Percentiles rank a stretch among this genome's conserved stretches.
Conservation (phyloP, 306 rosid genomes). For the Quercus glauca region DNA sequence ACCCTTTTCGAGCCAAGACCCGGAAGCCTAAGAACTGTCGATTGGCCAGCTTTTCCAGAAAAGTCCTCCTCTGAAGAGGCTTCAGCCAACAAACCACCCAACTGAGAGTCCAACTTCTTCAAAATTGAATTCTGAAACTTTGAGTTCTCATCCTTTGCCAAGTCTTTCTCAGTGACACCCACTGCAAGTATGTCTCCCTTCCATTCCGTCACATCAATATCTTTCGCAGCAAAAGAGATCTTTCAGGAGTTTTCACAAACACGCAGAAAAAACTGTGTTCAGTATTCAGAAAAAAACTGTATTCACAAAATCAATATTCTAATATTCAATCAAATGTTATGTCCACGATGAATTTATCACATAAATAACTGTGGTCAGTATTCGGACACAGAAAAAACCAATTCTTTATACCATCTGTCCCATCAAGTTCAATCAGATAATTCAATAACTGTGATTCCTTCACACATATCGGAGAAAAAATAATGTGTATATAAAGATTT, state of each 20-base stretch:
- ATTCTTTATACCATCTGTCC: neutral
- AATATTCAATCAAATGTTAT: neutral
- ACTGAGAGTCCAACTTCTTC: constrained; percentile 67
- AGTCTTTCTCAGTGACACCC: constrained; percentile 85
- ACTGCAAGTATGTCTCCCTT: constrained; percentile 89
- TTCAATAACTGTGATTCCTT: neutral
- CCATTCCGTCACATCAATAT: constrained; percentile 77
- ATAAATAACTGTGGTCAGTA: neutral
- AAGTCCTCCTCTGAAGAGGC: constrained; percentile 94
- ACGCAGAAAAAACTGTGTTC: constrained; percentile 11
- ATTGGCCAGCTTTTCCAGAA: constrained; percentile 83
- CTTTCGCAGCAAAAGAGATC: constrained; percentile 72
- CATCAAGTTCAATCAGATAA: neutral
- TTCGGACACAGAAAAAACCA: neutral
- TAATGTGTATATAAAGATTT: neutral
- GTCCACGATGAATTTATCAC: too few species aligned
- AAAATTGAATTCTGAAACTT: constrained; percentile 68
- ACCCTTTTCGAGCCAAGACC: constrained; percentile 87
- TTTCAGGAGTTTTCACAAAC: constrained; percentile 47
- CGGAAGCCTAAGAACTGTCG: constrained; percentile 63
- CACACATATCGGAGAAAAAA: neutral
- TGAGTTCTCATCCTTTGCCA: constrained; percentile 57
- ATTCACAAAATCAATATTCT: neutral
- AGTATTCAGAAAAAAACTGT: constrained; percentile 17
- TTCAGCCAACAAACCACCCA: constrained; percentile 90